phyloP scores from a whole-genome alignment of 2,329 filamentous ascomycete genomes.

The Pezicula neosporulosa region DNA sequence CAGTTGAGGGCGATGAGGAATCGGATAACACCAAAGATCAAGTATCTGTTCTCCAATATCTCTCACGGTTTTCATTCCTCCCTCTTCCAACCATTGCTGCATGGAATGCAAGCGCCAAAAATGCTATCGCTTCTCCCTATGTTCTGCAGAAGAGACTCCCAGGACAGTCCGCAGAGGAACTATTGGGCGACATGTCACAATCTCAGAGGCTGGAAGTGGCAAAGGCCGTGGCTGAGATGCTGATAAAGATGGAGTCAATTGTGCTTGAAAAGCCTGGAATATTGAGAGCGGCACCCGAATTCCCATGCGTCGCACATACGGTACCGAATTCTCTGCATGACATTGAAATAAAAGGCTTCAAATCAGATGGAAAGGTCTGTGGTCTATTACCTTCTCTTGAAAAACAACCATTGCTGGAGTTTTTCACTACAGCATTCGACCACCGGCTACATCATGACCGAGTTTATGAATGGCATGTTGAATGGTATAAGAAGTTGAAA shows the following conservation, averaged over 20 bases:
- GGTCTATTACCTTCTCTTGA: not conserved
- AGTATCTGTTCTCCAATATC: conserved; percentile 7
- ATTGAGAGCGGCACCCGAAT: not conserved
- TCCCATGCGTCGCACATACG: not conserved
- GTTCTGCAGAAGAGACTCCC: conserved; percentile 13
- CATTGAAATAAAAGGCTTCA: not conserved
- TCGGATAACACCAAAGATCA: conserved; percentile 9
- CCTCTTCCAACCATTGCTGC: conserved; percentile 4
- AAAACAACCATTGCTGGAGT: not conserved
- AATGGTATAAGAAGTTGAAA: not conserved
- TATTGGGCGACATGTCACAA: conserved; percentile 9
- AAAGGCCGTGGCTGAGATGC: conserved; percentile 5
- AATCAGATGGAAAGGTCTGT: not conserved
- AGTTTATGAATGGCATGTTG: not conserved
- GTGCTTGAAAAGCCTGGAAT: conserved; percentile 3
- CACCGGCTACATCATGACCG: not conserved
- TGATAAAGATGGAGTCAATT: conserved; percentile 6
- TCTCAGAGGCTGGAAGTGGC: conserved; percentile 9
- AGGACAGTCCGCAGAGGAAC: not conserved
- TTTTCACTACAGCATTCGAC: not conserved
- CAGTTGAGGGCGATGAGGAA: not conserved
- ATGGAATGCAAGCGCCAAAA: conserved; percentile 13
- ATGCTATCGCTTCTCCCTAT: conserved; percentile 9
- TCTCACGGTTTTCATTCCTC: conserved; percentile 3
- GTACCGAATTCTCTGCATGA: not conserved